phyloP scores from a whole-genome alignment of 306 rosid genomes.

The Prinsepia uniflora region DNA sequence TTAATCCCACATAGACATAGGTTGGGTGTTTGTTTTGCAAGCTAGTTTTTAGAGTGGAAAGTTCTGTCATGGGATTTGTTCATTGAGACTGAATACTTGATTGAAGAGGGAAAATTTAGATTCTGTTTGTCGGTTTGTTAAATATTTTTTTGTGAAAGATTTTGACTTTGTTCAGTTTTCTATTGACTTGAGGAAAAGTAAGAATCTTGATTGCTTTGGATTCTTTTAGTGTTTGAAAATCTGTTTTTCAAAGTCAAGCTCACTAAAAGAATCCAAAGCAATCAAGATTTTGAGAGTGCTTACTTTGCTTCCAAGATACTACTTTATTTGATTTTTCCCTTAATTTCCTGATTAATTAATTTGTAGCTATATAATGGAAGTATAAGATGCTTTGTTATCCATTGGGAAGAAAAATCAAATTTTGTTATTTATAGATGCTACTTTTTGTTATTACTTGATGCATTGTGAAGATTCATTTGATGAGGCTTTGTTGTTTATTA shows the following conservation, averaged over 20 bases:
- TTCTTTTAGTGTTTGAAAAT: neutral
- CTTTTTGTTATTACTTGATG: neutral
- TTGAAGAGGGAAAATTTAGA: neutral
- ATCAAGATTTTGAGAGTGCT: neutral
- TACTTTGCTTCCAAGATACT: neutral
- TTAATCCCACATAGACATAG: neutral
- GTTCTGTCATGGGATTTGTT: neutral
- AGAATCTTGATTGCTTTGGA: neutral
- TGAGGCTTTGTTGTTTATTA: conserved; percentile 11
- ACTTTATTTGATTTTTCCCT: neutral
- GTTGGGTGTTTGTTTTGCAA: neutral
- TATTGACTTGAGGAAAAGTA: neutral
- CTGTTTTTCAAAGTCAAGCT: neutral
- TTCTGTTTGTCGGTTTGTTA: neutral
- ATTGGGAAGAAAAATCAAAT: neutral
- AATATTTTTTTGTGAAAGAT: neutral
- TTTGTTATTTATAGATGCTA: too few relatives aligned
- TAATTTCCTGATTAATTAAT: neutral
- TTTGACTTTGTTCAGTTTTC: neutral
- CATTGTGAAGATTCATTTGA: neutral
- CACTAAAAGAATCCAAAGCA: too few relatives aligned
- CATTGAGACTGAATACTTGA: neutral
- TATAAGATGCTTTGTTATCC: neutral
- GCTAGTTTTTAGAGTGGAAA: neutral
- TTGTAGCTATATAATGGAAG: neutral